Base-by-base conservation (phyloP, 805 yeast genomes). In the Saccharomycopsis oosterbeekiorum region DNA sequence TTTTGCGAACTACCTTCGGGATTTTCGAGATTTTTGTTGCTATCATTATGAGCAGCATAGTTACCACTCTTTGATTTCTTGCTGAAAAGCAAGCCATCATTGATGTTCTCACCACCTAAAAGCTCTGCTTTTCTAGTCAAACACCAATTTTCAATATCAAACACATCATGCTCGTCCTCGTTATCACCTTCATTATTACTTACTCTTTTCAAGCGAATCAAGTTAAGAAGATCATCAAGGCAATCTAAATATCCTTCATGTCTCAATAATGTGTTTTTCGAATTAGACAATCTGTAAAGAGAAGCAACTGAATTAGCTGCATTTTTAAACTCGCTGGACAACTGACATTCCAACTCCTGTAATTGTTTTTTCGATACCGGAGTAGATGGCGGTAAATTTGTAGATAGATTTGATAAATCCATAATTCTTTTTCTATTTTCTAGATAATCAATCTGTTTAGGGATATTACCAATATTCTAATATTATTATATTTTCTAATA, bases 241-340 rank as follows among this genome's bases (percentile, higher is more conserved):
- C 88, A 84, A 39, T 80, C 81, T 53, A 84, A 67, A 67, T 86
- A 86, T 0, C 92, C 92, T 61, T 78, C 78, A 58, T 80, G 77
- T 58, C 76, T 77, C 10, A 80, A 68, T 29, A 83, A 66, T 4
- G 79, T 70, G 54, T 74, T 78, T 57, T 83, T 77, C 57, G 79
- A 78, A 64, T 81, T 83, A 9, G 89, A 81, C 4, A 84, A 70
- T 57, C 89, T 72, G 66, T 86, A 87, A 36, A 86, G 74, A 14
- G 85, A 80, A 15, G 91, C 86, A 34, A 86, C 88, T 6, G 88
- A 79, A 60, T 84, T 80, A 34, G 91, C 91, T 6, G 91, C 91
- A 60, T 77, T 78, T 70, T 83, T 85, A 73, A 86, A 86, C 68
- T 85, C 86, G n/a, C 74, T 71, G 0, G 84, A 78, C 36, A 86